Evolutionary conservation across 169 alveolate genomes (phyloP).

Genomic region (Toxoplasma gondii): DNA sequence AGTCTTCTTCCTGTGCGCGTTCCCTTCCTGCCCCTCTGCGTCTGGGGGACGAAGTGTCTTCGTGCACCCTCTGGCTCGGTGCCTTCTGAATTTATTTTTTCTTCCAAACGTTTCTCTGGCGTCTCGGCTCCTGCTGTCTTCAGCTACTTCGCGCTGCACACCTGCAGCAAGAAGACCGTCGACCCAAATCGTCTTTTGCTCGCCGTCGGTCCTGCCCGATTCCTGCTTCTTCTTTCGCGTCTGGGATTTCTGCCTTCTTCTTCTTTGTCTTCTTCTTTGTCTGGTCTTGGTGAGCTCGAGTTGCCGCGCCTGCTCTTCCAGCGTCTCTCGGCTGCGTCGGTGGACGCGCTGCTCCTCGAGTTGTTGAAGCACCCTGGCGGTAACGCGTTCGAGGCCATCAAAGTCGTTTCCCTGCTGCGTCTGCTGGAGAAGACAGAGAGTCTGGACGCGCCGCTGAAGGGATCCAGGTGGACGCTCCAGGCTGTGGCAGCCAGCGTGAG

Average conservation of each 20-base stretch:
- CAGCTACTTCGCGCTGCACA: constrained; percentile 15
- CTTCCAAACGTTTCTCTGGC: not conserved
- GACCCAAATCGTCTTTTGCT: not conserved
- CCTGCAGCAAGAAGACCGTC: not conserved
- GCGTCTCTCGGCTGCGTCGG: not conserved
- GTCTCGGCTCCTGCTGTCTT: not conserved
- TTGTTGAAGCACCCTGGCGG: not conserved
- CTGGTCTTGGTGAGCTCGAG: not conserved
- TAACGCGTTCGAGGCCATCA: not conserved
- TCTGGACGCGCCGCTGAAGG: not conserved
- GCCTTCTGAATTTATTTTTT: not conserved
- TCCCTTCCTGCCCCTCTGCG: too few relatives aligned
- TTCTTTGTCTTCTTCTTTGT: not conserved
- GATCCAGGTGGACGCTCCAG: not conserved
- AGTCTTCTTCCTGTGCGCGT: not conserved
- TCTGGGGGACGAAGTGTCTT: too few relatives aligned
- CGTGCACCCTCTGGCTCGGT: not conserved
- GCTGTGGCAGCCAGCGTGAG: not conserved
- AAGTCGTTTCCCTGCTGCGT: not conserved
- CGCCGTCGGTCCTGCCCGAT: not conserved
- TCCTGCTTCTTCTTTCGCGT: not conserved
- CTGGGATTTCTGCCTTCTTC: not conserved
- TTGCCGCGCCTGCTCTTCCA: not conserved
- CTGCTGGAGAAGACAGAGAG: not conserved
- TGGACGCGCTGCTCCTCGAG: not conserved